Conservation (phyloP, 2,329 filamentous ascomycete species). For the Onygenales sp. region DNA sequence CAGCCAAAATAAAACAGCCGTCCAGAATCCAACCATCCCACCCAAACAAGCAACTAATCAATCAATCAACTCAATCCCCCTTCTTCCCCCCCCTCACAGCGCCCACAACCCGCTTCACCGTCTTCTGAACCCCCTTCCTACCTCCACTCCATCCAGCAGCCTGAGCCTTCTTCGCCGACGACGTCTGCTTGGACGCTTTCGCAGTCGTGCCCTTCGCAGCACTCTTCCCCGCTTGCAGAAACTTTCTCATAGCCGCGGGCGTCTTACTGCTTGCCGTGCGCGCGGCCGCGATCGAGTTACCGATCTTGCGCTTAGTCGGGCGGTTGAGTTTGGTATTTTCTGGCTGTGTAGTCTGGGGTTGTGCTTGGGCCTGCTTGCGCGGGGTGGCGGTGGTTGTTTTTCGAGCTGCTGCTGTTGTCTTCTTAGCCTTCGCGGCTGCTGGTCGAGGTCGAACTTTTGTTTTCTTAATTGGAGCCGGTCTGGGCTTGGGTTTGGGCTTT, state of each 20-base stretch:
- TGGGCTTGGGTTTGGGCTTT: neutral
- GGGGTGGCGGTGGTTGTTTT: neutral
- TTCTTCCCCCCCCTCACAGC: neutral
- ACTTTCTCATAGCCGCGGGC: slow-evolving; percentile 7
- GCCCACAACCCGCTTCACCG: neutral
- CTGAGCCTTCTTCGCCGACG: neutral
- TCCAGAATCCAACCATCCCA: neutral
- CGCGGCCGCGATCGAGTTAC: slow-evolving; percentile 9
- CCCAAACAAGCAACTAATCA: neutral
- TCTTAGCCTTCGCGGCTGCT: neutral
- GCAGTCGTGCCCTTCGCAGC: neutral
- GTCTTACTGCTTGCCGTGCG: slow-evolving; percentile 5
- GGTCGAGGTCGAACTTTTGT: neutral
- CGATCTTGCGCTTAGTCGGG: slow-evolving; percentile 1
- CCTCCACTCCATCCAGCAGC: neutral
- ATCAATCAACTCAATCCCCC: neutral
- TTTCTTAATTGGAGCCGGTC: slow-evolving; percentile 2
- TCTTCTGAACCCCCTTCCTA: neutral
- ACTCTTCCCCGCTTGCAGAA: slow-evolving; percentile 4
- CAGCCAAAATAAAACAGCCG: too few relatives aligned
- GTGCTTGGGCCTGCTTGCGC: neutral
- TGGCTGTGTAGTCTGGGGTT: neutral
- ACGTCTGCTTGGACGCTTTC: neutral
- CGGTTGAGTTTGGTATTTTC: slow-evolving; percentile 2
- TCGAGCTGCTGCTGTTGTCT: neutral